These are phyloP conservation scores for Parsonsia alboflavescens DNA, from an alignment of 257 asterid species.

Conservation along the genomic window DNA sequence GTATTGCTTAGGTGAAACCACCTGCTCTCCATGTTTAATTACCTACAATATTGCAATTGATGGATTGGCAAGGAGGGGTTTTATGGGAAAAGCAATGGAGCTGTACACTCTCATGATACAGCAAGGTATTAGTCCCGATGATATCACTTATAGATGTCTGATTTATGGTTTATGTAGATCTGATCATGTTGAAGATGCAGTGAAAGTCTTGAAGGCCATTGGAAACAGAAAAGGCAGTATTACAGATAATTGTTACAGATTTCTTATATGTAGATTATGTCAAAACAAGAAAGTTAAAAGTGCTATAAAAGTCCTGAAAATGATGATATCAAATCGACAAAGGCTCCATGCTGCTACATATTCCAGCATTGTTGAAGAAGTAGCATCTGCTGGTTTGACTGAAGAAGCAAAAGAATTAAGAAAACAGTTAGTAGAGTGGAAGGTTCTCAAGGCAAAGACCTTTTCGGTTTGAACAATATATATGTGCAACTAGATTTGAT, in stretches of 20 bases:
- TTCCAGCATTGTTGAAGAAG: constrained; percentile 46
- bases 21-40: constrained; percentile 51
- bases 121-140: constrained; percentile 63
- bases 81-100: constrained; percentile 64
- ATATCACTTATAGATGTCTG: constrained; percentile 67
- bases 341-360: constrained; percentile 27
- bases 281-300: constrained; percentile 46
- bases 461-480: constrained; percentile 13
- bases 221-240: constrained; percentile 34
- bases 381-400: constrained; percentile 61
- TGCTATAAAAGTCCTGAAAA: constrained; percentile 51
- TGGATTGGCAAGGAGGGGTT: constrained; percentile 68
- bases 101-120: constrained; percentile 55
- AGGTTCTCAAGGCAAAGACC: constrained; percentile 30
- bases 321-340: constrained; percentile 43
- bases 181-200: constrained; percentile 70
- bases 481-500: not conserved
- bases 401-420: constrained; percentile 54
- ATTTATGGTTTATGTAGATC: constrained; percentile 82
- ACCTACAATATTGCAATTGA: constrained; percentile 77
- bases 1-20: constrained; percentile 30
- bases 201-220: constrained; percentile 49
- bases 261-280: constrained; percentile 60
- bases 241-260: constrained; percentile 70
- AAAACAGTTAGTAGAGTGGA: constrained; percentile 46